Conservation (phyloP, 2,329 filamentous ascomycete genomes). For the Thermoascus crustaceus region DNA sequence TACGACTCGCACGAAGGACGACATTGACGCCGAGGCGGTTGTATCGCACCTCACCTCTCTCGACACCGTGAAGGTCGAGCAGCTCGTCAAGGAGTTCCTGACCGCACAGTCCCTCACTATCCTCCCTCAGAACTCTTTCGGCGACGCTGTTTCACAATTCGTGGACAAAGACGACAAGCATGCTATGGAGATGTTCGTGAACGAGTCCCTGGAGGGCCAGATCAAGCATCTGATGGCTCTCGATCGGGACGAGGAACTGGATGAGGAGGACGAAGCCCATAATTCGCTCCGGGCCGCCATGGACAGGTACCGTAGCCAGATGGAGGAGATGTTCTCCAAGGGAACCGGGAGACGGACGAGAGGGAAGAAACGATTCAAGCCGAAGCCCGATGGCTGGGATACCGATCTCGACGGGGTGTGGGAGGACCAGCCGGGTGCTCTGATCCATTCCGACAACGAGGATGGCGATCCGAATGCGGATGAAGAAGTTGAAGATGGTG, state of each 20-base stretch:
- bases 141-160: conserved; percentile 85
- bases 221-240: conserved; percentile 61
- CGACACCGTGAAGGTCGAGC: conserved; percentile 78
- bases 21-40: conserved; percentile 51
- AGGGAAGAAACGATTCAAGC: conserved; percentile 56
- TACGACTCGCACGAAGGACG: conserved; percentile 40
- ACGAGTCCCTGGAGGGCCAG: conserved; percentile 61
- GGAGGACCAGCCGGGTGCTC: conserved; percentile 67
- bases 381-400: conserved; percentile 75
- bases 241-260: conserved; percentile 59
- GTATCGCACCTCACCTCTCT: conserved; percentile 52
- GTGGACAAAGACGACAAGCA: conserved; percentile 94
- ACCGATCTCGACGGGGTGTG: conserved; percentile 81
- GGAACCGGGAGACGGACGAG: conserved; percentile 51
- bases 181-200: conserved; percentile 75
- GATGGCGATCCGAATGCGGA: conserved; percentile 40
- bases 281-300: conserved; percentile 66
- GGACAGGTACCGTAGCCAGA: conserved; percentile 59
- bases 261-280: conserved; percentile 59
- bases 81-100: conserved; percentile 80
- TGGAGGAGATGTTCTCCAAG: conserved; percentile 63
- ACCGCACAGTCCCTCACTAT: conserved; percentile 84
- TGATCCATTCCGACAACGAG: conserved; percentile 46
- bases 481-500: conserved; percentile 41
- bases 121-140: conserved; percentile 83